Evolutionary conservation across 306 rosid genomes (phyloP).

Genomic region (Corylus avellana): DNA sequence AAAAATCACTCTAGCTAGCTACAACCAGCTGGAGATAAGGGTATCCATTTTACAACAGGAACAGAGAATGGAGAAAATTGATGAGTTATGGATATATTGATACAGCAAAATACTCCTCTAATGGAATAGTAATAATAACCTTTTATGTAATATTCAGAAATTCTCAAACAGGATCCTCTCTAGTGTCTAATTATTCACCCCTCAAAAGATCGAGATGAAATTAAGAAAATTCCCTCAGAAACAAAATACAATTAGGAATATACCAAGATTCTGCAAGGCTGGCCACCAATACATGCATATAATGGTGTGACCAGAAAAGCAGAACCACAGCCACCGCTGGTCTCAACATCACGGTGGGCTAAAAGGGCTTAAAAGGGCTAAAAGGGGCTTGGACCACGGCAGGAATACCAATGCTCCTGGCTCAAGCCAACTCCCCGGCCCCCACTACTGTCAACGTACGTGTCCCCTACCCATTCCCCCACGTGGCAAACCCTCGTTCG

Average conservation of each 20-base stretch:
- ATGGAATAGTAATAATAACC: not conserved
- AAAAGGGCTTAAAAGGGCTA: constrained; percentile 5
- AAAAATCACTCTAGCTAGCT: not conserved
- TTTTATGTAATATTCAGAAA: constrained; percentile 16
- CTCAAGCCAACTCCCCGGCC: constrained; percentile 5
- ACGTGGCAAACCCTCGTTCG: constrained; percentile 32
- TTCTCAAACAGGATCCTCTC: not conserved
- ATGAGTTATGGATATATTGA: not conserved
- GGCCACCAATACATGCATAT: constrained; percentile 34
- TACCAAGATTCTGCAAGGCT: constrained; percentile 57
- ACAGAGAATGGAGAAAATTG: not conserved
- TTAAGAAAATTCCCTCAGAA: constrained; percentile 20
- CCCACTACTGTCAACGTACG: constrained; percentile 4
- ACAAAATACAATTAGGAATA: constrained; percentile 34
- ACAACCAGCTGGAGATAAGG: not conserved
- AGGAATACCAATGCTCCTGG: constrained; percentile 1
- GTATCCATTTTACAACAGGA: not conserved
- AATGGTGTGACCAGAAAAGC: constrained; percentile 21
- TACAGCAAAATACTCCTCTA: constrained; percentile 8
- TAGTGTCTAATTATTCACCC: not conserved
- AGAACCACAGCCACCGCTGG: constrained; percentile 43
- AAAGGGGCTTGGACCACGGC: constrained; percentile 49
- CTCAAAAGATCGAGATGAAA: not conserved
- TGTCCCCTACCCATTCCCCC: not conserved
- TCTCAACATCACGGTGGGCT: constrained; percentile 46